Evolutionary conservation across 768 basidiomycete species (phyloP).

Genomic region (Kondoa malvinella): DNA sequence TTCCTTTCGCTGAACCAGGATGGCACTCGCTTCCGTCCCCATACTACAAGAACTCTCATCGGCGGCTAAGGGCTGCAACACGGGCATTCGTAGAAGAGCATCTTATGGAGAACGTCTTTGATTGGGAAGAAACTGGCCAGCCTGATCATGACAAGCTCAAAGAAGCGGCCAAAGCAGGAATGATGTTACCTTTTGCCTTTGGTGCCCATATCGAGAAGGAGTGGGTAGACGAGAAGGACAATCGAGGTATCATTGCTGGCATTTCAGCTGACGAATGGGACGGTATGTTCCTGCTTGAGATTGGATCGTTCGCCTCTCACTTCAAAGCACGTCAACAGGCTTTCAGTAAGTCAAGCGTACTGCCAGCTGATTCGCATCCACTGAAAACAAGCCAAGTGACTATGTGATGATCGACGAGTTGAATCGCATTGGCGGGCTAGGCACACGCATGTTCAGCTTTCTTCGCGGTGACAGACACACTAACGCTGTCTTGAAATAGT

Average conservation of each 20-base stretch:
- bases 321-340: conserved; percentile 8
- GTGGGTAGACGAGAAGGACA: conserved; percentile 45
- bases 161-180: not conserved
- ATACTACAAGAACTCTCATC: conserved; percentile 25
- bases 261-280: conserved; percentile 46
- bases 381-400: not conserved
- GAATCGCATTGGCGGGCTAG: not conserved
- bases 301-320: not conserved
- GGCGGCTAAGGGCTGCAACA: conserved; percentile 10
- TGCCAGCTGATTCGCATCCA: not conserved
- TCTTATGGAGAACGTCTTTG: conserved; percentile 20
- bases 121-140: conserved; percentile 24
- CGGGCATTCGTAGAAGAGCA: conserved; percentile 15
- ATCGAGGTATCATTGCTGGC: conserved; percentile 46
- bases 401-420: not conserved
- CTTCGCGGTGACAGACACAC: not conserved
- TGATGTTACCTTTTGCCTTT: conserved; percentile 77
- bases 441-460: not conserved
- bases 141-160: conserved; percentile 12
- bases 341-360: conserved; percentile 8
- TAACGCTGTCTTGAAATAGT: not conserved
- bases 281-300: conserved; percentile 12
- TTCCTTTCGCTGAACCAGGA: conserved; percentile 22
- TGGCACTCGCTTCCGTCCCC: conserved; percentile 23
- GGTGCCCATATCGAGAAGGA: conserved; percentile 72